Percentiles rank a stretch among this genome's conserved stretches.
These are phyloP conservation scores for Lizonia empirigonia DNA, from an alignment of 2,329 filamentous ascomycete genomes.

Conservation along the genomic window DNA sequence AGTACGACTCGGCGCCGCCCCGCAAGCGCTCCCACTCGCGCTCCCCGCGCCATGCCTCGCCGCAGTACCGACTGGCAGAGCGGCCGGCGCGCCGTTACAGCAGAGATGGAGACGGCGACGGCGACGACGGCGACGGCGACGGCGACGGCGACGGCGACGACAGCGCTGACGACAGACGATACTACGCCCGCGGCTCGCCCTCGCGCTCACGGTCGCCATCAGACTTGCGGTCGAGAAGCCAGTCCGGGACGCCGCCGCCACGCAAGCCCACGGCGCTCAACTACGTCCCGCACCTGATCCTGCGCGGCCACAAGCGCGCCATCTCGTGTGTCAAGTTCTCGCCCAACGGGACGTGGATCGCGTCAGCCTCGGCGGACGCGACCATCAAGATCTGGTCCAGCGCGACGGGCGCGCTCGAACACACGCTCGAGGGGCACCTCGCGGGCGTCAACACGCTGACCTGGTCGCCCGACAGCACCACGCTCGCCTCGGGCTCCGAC, in stretches of 20 bases:
- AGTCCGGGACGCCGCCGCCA: conserved; percentile 43
- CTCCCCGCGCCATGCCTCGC: conserved; percentile 28
- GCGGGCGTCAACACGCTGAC: conserved; percentile 89
- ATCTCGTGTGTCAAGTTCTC: conserved; percentile 89
- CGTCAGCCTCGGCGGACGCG: conserved; percentile 82
- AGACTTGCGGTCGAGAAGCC: conserved; percentile 22
- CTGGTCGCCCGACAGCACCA: conserved; percentile 90
- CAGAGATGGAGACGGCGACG: conserved; percentile 39
- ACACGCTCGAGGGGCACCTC: conserved; percentile 91
- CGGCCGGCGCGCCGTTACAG: conserved; percentile 45
- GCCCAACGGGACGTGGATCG: conserved; percentile 87
- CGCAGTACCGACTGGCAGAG: conserved; percentile 33
- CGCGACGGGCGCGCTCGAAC: conserved; percentile 74
- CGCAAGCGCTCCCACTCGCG: conserved; percentile 43
- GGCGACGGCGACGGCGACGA: conserved; percentile 36
- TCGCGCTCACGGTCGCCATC: conserved; percentile 28
- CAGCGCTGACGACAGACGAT: conserved; percentile 39
- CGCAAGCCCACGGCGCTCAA: conserved; percentile 64
- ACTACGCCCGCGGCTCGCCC: conserved; percentile 32
- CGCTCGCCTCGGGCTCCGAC: conserved; percentile 88
- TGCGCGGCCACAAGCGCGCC: conserved; percentile 78
- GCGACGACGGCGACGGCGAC: conserved; percentile 38
- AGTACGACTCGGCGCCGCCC: conserved; percentile 35
- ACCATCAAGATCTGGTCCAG: conserved; percentile 93
- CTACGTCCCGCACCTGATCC: conserved; percentile 71